Base-by-base conservation (phyloP, 2,329 filamentous ascomycete genomes). In the Alternaria ventricosa region DNA sequence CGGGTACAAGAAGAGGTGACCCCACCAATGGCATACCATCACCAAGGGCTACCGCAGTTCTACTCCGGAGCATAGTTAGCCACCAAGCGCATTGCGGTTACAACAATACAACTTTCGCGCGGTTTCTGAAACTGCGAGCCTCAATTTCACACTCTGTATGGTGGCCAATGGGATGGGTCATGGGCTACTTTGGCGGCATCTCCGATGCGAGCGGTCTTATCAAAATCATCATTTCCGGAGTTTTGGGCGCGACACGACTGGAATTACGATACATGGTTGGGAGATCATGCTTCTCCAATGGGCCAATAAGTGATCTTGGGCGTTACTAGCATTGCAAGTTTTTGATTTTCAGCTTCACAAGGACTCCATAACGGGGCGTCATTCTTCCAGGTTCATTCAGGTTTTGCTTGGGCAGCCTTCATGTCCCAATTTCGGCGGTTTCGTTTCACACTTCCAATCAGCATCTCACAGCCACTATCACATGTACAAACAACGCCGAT, bases 1-100 rank as follows among this genome's bases (percentile, higher is more conserved):
- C 72, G 77, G 49, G 78, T 80, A 30, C 75, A 79, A 69, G 78
- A 79, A 66, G 78, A 80, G 68, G 71, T 68, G 25, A 71, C 55
- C 18, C 72, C 73, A 20, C 71, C 74, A n/a, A 69, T 77, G 67
- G 58, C 62, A 15, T 79, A 76, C 53, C 67, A 49, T 46, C 73
- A 75, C 27, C 64, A 73, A 30, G 71, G 71, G 12, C 56, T 79
- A 50, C 69, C 60, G 23, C 73, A 75, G 36, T 79, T 71, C 49
- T 79, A 77, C 53, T 75, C 76, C 6, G 76, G 71, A 27, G 58
- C 75, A 23, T 75, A 60, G 46, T 28, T 0, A 7, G 28, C 10
- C 11, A 9, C 30, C 36, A 22, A 28, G 3, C 13, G 15, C 10
- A n/a, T 27, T 30, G 36, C n/a, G 36, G n/a, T 41, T 54, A 20